These are phyloP conservation scores for Aspergillus sojae DNA, from an alignment of 2,329 filamentous ascomycete genomes.

Conservation along the genomic window DNA sequence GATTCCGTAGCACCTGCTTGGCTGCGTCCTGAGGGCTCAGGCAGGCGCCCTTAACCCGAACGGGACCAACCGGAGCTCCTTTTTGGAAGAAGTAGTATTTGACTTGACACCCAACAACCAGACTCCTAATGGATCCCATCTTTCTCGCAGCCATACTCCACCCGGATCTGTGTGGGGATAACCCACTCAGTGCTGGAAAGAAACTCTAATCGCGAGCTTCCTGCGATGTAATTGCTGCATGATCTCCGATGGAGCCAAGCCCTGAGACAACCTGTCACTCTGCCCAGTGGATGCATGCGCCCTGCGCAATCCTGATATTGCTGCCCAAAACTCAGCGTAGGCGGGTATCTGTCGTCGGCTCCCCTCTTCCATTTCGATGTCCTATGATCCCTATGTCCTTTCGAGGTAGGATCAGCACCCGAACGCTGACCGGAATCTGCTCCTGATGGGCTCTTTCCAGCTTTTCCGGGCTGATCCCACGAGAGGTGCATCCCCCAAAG, in stretches of 20 bases:
- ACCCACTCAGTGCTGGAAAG: slow-evolving; percentile 3
- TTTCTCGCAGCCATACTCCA: slow-evolving; percentile 9
- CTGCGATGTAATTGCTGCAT: slow-evolving; percentile 9
- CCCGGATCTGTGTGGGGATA: slow-evolving; percentile 5
- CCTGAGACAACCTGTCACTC: slow-evolving; percentile 15
- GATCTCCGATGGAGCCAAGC: slow-evolving; percentile 16
- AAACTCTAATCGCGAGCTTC: slow-evolving; percentile 6
- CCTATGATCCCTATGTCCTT: slow-evolving; percentile 18
- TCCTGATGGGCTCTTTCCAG: slow-evolving; percentile 17
- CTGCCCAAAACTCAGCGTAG: slow-evolving; percentile 28
- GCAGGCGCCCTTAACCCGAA: slow-evolving; percentile 7
- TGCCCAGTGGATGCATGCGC: slow-evolving; percentile 23
- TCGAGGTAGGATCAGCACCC: slow-evolving; percentile 22
- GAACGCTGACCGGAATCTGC: slow-evolving; percentile 16
- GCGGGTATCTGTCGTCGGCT: slow-evolving; percentile 13
- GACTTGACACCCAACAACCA: neutral
- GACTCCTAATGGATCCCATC: neutral
- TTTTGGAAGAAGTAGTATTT: neutral
- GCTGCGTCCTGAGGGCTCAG: slow-evolving; percentile 1
- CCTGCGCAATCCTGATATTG: slow-evolving; percentile 24
- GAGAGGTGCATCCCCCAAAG: slow-evolving; percentile 13
- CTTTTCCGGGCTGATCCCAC: slow-evolving; percentile 19
- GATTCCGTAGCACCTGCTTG: neutral
- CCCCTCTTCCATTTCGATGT: slow-evolving; percentile 2
- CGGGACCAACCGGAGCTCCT: neutral